These are phyloP conservation scores for Cladosporium sp. DNA, from an alignment of 2,329 filamentous ascomycete species.

Conservation along the genomic window DNA sequence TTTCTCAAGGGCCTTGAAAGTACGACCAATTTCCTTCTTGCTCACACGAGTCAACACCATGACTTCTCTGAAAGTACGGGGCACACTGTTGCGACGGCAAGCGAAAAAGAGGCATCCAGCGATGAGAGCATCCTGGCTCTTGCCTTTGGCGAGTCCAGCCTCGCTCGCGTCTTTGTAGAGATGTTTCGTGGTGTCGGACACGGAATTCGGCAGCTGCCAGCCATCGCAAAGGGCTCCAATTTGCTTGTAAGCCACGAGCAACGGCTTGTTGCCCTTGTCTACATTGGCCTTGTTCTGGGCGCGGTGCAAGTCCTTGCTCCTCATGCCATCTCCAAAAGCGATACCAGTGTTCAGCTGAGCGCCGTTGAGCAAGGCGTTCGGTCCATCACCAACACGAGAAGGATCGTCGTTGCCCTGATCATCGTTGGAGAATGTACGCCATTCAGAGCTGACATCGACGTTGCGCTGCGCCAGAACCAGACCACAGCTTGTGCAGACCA, in stretches of 20 bases:
- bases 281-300: slow-evolving; percentile 76
- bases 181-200: slow-evolving; percentile 86
- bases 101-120: slow-evolving; percentile 97
- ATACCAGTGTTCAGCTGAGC: slow-evolving; percentile 86
- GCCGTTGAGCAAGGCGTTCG: slow-evolving; percentile 84
- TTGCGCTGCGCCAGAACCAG: slow-evolving; percentile 85
- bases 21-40: slow-evolving; percentile 95
- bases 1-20: slow-evolving; percentile 88
- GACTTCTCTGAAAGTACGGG: slow-evolving; percentile 91
- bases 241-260: slow-evolving; percentile 80
- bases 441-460: slow-evolving; percentile 94
- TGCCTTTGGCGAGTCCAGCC: slow-evolving; percentile 89
- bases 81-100: slow-evolving; percentile 81
- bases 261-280: slow-evolving; percentile 77
- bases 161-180: slow-evolving; percentile 95
- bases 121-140: slow-evolving; percentile 88
- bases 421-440: slow-evolving; percentile 98
- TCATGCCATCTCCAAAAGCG: slow-evolving; percentile 69
- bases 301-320: slow-evolving; percentile 71
- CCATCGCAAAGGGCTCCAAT: slow-evolving; percentile 84
- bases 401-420: slow-evolving; percentile 95
- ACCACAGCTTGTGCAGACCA: slow-evolving; percentile 88
- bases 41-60: slow-evolving; percentile 87
- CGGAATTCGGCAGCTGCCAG: slow-evolving; percentile 73
- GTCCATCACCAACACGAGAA: slow-evolving; percentile 92